A percentile compares a stretch with the other conserved stretches of the same genome.
Conservation (phyloP, 140 eudicot species). For the Flaveria floridana region DNA sequence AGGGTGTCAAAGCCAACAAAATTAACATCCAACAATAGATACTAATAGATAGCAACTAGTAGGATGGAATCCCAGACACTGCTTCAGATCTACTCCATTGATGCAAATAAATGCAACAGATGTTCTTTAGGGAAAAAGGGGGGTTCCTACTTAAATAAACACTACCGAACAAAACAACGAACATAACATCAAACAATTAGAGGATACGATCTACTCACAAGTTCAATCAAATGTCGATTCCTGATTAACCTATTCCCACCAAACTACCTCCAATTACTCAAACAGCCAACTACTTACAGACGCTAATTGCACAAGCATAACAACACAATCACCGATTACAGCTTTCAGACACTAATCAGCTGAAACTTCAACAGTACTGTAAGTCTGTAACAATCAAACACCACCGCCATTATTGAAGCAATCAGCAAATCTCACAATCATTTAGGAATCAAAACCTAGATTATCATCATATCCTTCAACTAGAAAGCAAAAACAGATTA, state of each 20-base stretch:
- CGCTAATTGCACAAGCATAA: background rate
- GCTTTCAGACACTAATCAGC: background rate
- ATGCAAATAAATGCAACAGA: background rate
- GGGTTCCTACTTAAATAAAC: background rate
- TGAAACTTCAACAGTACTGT: background rate
- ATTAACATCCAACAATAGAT: background rate
- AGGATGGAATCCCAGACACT: background rate
- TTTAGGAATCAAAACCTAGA: background rate
- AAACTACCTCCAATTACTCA: background rate
- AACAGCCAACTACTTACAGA: background rate
- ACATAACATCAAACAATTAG: background rate
- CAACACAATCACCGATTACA: background rate
- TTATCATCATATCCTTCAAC: background rate
- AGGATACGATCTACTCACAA: background rate
- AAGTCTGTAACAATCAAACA: background rate
- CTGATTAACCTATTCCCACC: background rate
- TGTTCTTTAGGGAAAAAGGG: background rate
- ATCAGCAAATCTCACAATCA: slow-evolving; percentile 7
- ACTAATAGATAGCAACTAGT: background rate
- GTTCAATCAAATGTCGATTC: background rate
- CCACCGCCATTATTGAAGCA: background rate
- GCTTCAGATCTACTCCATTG: background rate
- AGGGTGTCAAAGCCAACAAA: background rate
- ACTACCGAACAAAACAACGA: background rate
- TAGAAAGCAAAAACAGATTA: background rate